Evolutionary conservation across 108 stramenopile genomes (phyloP).

Genomic region (Pseudonitzschia multistriata): DNA sequence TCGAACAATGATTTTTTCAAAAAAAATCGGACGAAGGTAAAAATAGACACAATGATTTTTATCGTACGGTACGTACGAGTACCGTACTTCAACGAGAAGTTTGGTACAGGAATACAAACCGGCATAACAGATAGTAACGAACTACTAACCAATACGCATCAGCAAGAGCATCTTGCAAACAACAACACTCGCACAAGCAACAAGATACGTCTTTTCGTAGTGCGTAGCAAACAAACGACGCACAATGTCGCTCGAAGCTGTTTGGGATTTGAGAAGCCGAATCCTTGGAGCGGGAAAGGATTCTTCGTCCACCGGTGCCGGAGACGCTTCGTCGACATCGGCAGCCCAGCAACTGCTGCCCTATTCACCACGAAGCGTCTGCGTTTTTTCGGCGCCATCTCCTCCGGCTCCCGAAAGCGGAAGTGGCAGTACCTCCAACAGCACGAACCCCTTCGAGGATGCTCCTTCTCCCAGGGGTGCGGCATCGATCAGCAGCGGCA

Average conservation of each 20-base stretch:
- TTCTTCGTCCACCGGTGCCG: background rate
- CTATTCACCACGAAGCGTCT: conserved; percentile 35
- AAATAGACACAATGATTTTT: too few species aligned
- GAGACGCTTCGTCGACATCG: background rate
- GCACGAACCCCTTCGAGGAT: conserved; percentile 39
- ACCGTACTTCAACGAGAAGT: too few species aligned
- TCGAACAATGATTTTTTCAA: too few species aligned
- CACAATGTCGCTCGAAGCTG: conserved; percentile 48
- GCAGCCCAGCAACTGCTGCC: background rate
- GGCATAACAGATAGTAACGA: too few species aligned
- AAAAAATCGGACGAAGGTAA: too few species aligned
- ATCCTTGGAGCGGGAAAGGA: conserved; percentile 1
- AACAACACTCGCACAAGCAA: too few species aligned
- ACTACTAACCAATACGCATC: background rate
- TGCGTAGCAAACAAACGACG: background rate
- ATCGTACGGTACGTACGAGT: too few species aligned
- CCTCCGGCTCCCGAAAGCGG: background rate
- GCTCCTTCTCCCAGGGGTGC: background rate
- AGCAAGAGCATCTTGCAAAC: too few species aligned
- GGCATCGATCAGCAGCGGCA: conserved; percentile 3
- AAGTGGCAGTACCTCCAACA: background rate
- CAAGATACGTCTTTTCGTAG: too few species aligned
- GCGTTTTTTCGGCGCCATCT: conserved; percentile 38
- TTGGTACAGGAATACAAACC: too few species aligned
- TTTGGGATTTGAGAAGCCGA: conserved; percentile 40